phyloP scores from a whole-genome alignment of 495 filamentous ascomycete species.

The Aspergillus diversus region DNA sequence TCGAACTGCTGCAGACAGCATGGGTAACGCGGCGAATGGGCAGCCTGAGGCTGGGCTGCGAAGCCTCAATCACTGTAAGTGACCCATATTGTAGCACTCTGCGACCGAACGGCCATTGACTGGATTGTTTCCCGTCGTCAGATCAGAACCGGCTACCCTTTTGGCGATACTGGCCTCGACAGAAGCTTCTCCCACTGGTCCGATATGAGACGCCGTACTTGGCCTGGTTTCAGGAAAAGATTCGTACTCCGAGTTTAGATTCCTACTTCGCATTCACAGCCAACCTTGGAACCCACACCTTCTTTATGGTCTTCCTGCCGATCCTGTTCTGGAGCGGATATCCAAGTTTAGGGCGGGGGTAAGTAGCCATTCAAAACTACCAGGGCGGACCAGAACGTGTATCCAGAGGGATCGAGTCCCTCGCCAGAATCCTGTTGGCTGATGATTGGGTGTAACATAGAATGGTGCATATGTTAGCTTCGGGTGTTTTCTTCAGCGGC shows the following conservation, averaged over 20 bases:
- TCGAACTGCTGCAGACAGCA: slow-evolving; percentile 35
- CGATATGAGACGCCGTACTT: slow-evolving; percentile 96
- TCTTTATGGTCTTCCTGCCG: slow-evolving; percentile 93
- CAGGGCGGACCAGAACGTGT: neutral
- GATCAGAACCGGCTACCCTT: slow-evolving; percentile 80
- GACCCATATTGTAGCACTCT: neutral
- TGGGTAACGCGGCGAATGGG: slow-evolving; percentile 39
- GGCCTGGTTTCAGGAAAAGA: slow-evolving; percentile 76
- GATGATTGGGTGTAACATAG: slow-evolving; percentile 45
- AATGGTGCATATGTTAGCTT: slow-evolving; percentile 83
- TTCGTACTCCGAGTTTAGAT: slow-evolving; percentile 81
- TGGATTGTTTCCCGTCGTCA: slow-evolving; percentile 35
- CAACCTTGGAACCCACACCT: slow-evolving; percentile 97
- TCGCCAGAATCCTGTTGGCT: slow-evolving; percentile 1
- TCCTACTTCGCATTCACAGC: slow-evolving; percentile 96
- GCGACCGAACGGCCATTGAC: neutral
- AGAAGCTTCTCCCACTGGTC: slow-evolving; percentile 80
- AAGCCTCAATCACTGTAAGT: slow-evolving; percentile 77
- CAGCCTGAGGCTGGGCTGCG: slow-evolving; percentile 72
- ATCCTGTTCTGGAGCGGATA: slow-evolving; percentile 96
- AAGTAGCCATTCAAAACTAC: slow-evolving; percentile 34
- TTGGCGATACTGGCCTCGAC: slow-evolving; percentile 88
- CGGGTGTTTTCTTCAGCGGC: slow-evolving; percentile 90
- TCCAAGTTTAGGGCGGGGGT: slow-evolving; percentile 79
- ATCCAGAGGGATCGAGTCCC: slow-evolving; percentile 3